These are phyloP conservation scores for Orbilia brochopaga DNA, from an alignment of 2,329 filamentous ascomycete genomes.

Conservation along the genomic window DNA sequence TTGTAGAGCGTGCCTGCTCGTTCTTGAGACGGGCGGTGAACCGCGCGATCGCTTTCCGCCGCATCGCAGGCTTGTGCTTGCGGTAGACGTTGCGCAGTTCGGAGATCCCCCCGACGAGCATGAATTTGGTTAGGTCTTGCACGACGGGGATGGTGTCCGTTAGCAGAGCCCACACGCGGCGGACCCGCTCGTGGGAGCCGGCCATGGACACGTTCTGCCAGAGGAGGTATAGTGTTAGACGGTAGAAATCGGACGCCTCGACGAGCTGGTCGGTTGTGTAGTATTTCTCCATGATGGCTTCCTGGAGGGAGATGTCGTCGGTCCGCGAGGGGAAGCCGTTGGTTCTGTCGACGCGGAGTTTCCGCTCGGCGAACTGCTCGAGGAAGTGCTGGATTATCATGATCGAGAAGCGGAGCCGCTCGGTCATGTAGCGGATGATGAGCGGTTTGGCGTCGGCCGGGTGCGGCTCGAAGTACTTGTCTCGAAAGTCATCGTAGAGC, in stretches of 20 bases:
- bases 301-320: slow-evolving; percentile 44
- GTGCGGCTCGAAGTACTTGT: slow-evolving; percentile 48
- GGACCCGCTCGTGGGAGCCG: slow-evolving; percentile 26
- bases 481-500: slow-evolving; percentile 41
- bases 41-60: slow-evolving; percentile 36
- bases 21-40: slow-evolving; percentile 31
- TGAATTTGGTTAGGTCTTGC: slow-evolving; percentile 45
- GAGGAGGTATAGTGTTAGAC: slow-evolving; percentile 36
- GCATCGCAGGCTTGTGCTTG: slow-evolving; percentile 19
- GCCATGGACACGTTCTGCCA: slow-evolving; percentile 47
- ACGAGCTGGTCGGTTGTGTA: slow-evolving; percentile 44
- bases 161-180: slow-evolving; percentile 37
- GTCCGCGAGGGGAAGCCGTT: slow-evolving; percentile 34
- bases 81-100: slow-evolving; percentile 45
- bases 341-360: slow-evolving; percentile 28
- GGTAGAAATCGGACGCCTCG: slow-evolving; percentile 49
- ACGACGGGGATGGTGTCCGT: slow-evolving; percentile 45
- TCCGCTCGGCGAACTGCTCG: slow-evolving; percentile 46
- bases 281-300: slow-evolving; percentile 49
- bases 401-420: slow-evolving; percentile 41
- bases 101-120: slow-evolving; percentile 40
- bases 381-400: slow-evolving; percentile 49
- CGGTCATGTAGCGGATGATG: slow-evolving; percentile 43
- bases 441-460: slow-evolving; percentile 21
- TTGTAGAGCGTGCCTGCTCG: slow-evolving; percentile 34